Evolutionary conservation across 331 rosid species (phyloP).

Genomic region (Quercus phellos): DNA sequence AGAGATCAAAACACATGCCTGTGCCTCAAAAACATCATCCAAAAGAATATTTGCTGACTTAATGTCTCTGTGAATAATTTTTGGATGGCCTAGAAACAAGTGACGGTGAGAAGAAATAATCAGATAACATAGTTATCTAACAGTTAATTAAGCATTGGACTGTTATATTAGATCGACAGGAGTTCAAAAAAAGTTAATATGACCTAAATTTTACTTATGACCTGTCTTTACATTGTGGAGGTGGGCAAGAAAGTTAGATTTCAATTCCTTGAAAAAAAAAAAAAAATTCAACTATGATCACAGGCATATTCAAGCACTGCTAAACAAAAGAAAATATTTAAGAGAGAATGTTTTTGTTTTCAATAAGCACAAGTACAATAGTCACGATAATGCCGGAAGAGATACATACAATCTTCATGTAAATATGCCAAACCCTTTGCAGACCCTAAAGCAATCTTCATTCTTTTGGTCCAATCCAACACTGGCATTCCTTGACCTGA

Average conservation of each 20-base stretch:
- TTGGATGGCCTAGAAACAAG: constrained; percentile 67
- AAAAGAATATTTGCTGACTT: constrained; percentile 86
- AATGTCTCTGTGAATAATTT: constrained; percentile 89
- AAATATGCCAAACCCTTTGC: constrained; percentile 90
- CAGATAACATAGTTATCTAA: background rate
- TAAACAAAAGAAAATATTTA: background rate
- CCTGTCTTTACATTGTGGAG: too few relatives aligned
- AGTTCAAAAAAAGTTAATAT: background rate
- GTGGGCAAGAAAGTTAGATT: too few relatives aligned
- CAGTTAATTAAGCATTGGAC: background rate
- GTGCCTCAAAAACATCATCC: constrained; percentile 75
- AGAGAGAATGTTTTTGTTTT: background rate
- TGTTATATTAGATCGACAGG: background rate
- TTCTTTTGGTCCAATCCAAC: constrained; percentile 73
- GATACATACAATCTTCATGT: constrained; percentile 85
- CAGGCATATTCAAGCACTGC: background rate
- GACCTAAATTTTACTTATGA: too few relatives aligned
- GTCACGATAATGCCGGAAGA: constrained; percentile 3
- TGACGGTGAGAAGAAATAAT: constrained; percentile 2
- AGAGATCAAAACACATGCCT: constrained; percentile 35
- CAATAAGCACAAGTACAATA: background rate
- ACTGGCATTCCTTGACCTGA: constrained; percentile 61
- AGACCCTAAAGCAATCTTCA: constrained; percentile 81
- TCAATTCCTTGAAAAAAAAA: too few relatives aligned
- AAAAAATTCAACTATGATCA: background rate